These are phyloP conservation scores for Eutrema yunnanense DNA, from an alignment of 345 rosid genomes.

Conservation along the genomic window DNA sequence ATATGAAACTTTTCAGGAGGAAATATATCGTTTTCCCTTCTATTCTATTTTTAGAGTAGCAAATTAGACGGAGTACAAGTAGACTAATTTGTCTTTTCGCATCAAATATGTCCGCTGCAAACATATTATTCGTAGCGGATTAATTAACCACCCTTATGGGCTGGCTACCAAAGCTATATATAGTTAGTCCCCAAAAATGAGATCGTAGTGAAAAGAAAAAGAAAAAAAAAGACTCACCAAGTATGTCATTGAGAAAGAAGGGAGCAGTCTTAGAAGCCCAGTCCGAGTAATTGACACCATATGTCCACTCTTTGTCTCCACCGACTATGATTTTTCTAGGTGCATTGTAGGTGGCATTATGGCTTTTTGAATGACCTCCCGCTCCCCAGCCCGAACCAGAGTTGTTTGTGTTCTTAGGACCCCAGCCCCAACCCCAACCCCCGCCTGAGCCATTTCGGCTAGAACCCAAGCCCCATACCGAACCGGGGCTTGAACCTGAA, in stretches of 20 bases:
- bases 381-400: slow-evolving; percentile 13
- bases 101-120: not conserved
- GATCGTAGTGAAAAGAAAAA: not conserved
- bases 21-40: no score
- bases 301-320: slow-evolving; percentile 59
- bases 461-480: not conserved
- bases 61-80: no score
- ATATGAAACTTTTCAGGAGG: no score
- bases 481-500: not conserved
- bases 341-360: slow-evolving; percentile 5
- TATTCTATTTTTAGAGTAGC: no score
- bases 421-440: slow-evolving; percentile 20
- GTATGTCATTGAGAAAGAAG: slow-evolving; percentile 52
- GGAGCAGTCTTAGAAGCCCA: slow-evolving; percentile 64
- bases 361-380: slow-evolving; percentile 20
- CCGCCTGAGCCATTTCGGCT: not conserved
- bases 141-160: not conserved
- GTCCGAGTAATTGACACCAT: slow-evolving; percentile 48
- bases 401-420: not conserved
- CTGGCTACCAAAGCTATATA: not conserved
- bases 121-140: not conserved
- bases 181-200: not conserved
- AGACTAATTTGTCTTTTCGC: no score
- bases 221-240: slow-evolving; percentile 34
- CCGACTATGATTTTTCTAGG: slow-evolving; percentile 53